These are phyloP conservation scores for Ustilago shanxiensis DNA, from an alignment of 1,284 basidiomycete species.

Conservation along the genomic window DNA sequence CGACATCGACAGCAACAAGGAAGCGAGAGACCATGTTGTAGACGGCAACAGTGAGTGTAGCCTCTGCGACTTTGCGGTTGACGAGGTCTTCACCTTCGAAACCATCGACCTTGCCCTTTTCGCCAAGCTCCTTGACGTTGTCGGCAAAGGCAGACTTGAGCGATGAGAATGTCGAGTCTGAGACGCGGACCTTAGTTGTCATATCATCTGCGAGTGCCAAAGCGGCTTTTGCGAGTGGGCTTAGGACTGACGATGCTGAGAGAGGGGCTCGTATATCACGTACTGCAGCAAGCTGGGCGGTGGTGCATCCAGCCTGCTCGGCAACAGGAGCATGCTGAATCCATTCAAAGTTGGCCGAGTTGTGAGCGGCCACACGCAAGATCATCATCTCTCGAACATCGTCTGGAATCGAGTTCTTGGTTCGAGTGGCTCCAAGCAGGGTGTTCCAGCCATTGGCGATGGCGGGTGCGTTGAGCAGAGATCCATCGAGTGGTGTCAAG, in stretches of 20 bases:
- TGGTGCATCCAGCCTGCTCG: constrained; percentile 69
- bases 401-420: constrained; percentile 70
- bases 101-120: constrained; percentile 60
- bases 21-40: constrained; percentile 73
- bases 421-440: constrained; percentile 71
- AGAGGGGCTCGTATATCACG: constrained; percentile 64
- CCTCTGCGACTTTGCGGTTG: constrained; percentile 70
- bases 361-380: constrained; percentile 71
- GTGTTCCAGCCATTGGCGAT: constrained; percentile 71
- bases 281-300: constrained; percentile 70
- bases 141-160: constrained; percentile 51
- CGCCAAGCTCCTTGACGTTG: constrained; percentile 64
- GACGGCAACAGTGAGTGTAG: constrained; percentile 70
- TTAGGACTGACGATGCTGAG: constrained; percentile 38
- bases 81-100: constrained; percentile 45
- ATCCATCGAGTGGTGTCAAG: constrained; percentile 71
- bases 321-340: constrained; percentile 71
- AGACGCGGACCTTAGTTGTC: constrained; percentile 59
- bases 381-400: constrained; percentile 72
- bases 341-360: constrained; percentile 72
- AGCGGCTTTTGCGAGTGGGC: constrained; percentile 63
- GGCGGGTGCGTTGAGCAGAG: constrained; percentile 70
- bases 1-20: constrained; percentile 71
- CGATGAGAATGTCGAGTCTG: constrained; percentile 40
- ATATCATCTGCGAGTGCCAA: constrained; percentile 71